A percentile compares a stretch with the other conserved stretches of the same genome.
Evolutionary conservation across 768 basidiomycete species (phyloP).

Genomic region (Rhodocollybia butyracea): DNA sequence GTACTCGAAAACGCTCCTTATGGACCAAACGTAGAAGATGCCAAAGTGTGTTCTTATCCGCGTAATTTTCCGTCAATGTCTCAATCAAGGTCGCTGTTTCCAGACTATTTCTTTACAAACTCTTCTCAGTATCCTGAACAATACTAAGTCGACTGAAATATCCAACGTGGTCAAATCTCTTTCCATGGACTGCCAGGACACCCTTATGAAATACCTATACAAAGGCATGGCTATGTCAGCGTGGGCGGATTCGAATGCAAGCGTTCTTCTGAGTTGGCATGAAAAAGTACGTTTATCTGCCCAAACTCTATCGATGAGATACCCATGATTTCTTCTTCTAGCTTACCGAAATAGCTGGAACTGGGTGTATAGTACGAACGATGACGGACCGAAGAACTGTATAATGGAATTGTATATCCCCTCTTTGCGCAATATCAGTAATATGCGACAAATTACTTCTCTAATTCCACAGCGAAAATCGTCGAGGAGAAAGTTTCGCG

Average conservation of each 20-base stretch:
- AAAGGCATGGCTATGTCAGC: constrained; percentile 85
- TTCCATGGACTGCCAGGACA: constrained; percentile 76
- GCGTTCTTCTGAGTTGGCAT: constrained; percentile 83
- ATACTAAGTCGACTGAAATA: constrained; percentile 88
- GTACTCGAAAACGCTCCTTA: constrained; percentile 85
- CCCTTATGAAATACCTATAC: constrained; percentile 97
- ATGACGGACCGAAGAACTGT: constrained; percentile 59
- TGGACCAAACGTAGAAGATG: constrained; percentile 82
- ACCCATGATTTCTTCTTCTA: constrained; percentile 24
- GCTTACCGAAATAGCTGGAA: constrained; percentile 92
- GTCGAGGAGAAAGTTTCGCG: no score
- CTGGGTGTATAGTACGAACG: constrained; percentile 90
- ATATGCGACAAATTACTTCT: neutral
- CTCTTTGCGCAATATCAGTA: neutral
- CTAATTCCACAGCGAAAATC: neutral
- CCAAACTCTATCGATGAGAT: neutral
- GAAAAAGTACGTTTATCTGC: constrained; percentile 71
- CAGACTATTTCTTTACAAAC: constrained; percentile 79
- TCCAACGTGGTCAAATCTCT: constrained; percentile 69
- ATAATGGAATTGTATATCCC: constrained; percentile 19
- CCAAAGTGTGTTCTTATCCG: constrained; percentile 63
- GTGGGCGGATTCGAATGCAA: constrained; percentile 58
- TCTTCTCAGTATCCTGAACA: constrained; percentile 87
- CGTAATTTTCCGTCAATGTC: neutral
- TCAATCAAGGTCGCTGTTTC: neutral